These are phyloP conservation scores for Sarocladium oryzae DNA, from an alignment of 2,329 filamentous ascomycete species.

Conservation along the genomic window DNA sequence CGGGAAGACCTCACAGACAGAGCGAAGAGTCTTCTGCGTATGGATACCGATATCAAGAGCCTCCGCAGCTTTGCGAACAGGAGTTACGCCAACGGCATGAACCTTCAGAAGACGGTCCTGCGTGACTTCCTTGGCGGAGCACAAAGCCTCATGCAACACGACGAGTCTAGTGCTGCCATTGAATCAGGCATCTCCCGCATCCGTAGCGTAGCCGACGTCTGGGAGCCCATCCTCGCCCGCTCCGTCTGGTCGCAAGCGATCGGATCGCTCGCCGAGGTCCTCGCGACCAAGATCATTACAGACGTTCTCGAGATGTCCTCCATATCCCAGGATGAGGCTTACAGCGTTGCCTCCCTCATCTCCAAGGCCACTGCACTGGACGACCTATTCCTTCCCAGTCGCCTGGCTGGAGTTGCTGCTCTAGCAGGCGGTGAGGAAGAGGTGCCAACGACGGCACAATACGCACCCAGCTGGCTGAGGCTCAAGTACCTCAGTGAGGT, in stretches of 20 bases:
- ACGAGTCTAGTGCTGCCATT: constrained; percentile 45
- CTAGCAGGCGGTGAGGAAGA: constrained; percentile 26
- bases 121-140: constrained; percentile 54
- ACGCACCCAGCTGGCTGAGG: constrained; percentile 55
- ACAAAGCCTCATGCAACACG: constrained; percentile 54
- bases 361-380: constrained; percentile 51
- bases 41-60: constrained; percentile 54
- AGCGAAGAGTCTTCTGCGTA: constrained; percentile 47
- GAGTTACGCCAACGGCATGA: constrained; percentile 56
- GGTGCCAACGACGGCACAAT: constrained; percentile 52
- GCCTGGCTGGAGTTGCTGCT: constrained; percentile 18
- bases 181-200: constrained; percentile 48
- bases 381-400: constrained; percentile 49
- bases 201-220: constrained; percentile 45
- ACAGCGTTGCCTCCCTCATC: constrained; percentile 53
- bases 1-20: constrained; percentile 44
- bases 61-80: constrained; percentile 55
- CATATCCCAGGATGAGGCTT: constrained; percentile 59
- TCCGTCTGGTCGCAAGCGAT: constrained; percentile 59
- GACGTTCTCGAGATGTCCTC: constrained; percentile 57
- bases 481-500: constrained; percentile 59
- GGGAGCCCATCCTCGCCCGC: constrained; percentile 51
- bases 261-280: constrained; percentile 51
- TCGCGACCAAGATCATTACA: constrained; percentile 51
- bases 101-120: constrained; percentile 53